These are phyloP conservation scores for Xylaria sp. DNA, from an alignment of 495 filamentous ascomycete species.

Conservation along the genomic window DNA sequence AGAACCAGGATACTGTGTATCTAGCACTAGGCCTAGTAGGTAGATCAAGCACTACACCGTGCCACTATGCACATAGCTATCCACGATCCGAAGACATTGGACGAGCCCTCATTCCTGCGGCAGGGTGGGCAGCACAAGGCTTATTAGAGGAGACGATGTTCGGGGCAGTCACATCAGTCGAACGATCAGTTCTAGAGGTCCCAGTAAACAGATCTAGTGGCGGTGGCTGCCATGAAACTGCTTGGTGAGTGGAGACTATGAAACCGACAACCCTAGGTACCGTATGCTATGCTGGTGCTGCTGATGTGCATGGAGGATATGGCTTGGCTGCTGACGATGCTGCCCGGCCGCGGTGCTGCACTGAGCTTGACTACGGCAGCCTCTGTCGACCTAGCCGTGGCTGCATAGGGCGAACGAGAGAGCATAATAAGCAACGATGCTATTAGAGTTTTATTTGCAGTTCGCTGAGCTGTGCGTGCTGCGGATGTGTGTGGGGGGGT, in stretches of 20 bases:
- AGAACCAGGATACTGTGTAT: conserved; percentile 22
- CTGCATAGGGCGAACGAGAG: conserved; percentile 25
- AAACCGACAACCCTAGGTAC: conserved; percentile 39
- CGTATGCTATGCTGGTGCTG: conserved; percentile 31
- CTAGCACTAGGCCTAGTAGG: conserved; percentile 11
- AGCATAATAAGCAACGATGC: conserved; percentile 1
- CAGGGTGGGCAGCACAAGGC: conserved; percentile 36
- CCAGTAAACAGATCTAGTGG: conserved; percentile 41
- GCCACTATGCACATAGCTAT: conserved; percentile 27
- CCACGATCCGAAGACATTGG: conserved; percentile 31
- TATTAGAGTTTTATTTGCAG: conserved; percentile 24
- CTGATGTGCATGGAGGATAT: conserved; percentile 44
- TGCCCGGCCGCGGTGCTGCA: conserved; percentile 29
- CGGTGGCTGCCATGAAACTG: conserved; percentile 41
- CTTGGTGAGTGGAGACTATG: conserved; percentile 37
- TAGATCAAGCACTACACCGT: conserved; percentile 26
- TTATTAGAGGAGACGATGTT: conserved; percentile 33
- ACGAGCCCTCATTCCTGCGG: conserved; percentile 25
- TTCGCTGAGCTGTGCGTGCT: conserved; percentile 27
- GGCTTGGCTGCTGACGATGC: conserved; percentile 35
- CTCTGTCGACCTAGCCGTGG: conserved; percentile 21
- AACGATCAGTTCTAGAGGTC: conserved; percentile 42
- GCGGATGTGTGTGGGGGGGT: conserved; percentile 16
- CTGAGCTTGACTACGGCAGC: conserved; percentile 22
- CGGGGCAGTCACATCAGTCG: conserved; percentile 39